Percentiles rank a stretch among this genome's conserved stretches.
phyloP scores from a whole-genome alignment of 495 filamentous ascomycete genomes.

The Aspergillus funiculosus region DNA sequence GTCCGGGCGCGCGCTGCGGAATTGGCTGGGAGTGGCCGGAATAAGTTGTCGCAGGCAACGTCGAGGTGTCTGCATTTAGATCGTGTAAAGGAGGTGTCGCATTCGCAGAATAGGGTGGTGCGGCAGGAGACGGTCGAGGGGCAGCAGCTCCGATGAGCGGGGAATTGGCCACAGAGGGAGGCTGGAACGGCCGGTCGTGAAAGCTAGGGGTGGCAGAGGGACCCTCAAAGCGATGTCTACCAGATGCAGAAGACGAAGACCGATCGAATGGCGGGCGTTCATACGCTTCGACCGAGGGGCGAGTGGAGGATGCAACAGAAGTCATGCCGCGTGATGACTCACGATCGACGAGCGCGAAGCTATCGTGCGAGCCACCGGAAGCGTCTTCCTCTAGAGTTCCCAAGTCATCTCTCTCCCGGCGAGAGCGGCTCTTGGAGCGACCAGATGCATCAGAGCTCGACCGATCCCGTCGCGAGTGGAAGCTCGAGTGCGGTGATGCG shows the following conservation, averaged over 20 bases:
- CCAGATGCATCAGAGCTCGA: constrained; percentile 57
- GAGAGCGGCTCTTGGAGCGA: constrained; percentile 51
- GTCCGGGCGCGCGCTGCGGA: constrained; percentile 29
- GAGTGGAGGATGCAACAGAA: constrained; percentile 32
- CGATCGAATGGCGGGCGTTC: constrained; percentile 33
- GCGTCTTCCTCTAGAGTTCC: constrained; percentile 34
- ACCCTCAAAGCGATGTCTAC: constrained; percentile 45
- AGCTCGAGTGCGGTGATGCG: constrained; percentile 31
- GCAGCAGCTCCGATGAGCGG: constrained; percentile 42
- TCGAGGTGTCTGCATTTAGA: constrained; percentile 24
- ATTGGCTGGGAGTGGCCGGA: constrained; percentile 13
- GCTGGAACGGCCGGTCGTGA: constrained; percentile 38
- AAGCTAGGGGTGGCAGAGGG: constrained; percentile 36
- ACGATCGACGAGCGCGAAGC: constrained; percentile 23
- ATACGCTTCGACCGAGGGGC: constrained; percentile 36
- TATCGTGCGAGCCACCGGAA: constrained; percentile 26
- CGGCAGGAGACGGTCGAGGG: constrained; percentile 48
- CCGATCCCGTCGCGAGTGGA: constrained; percentile 47
- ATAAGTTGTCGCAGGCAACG: constrained; percentile 16
- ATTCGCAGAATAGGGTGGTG: constrained; percentile 52
- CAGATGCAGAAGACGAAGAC: constrained; percentile 38
- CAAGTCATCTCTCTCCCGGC: constrained; percentile 44
- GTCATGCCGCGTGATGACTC: constrained; percentile 23
- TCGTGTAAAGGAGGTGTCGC: constrained; percentile 51
- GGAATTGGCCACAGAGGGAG: constrained; percentile 28